Evolutionary conservation across 257 asterid genomes (phyloP).

Genomic region (Penstemon newberryi): DNA sequence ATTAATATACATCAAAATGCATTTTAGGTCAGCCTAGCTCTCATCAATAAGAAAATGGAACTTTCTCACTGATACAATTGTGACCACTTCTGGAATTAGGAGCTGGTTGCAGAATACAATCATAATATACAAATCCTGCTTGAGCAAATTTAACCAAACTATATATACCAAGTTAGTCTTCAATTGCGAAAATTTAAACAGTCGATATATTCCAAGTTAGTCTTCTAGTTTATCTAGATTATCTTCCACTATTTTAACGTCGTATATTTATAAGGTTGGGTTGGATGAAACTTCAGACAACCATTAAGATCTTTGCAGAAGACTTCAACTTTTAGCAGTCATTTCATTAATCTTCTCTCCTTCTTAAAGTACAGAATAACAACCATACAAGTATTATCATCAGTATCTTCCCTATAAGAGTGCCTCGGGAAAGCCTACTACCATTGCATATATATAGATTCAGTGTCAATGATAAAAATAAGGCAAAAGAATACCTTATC

Average conservation of each 20-base stretch:
- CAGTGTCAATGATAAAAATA: slow-evolving; percentile 23
- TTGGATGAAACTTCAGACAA: background rate
- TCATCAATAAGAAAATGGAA: slow-evolving; percentile 10
- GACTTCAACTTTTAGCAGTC: slow-evolving; percentile 17
- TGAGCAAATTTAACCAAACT: slow-evolving; percentile 5
- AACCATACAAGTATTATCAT: background rate
- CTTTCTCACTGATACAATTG: background rate
- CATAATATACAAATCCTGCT: slow-evolving; percentile 16
- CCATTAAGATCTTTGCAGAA: slow-evolving; percentile 6
- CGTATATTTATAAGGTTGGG: background rate
- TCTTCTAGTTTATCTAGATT: no score
- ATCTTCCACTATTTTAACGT: no score
- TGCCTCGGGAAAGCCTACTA: background rate
- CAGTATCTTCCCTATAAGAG: background rate
- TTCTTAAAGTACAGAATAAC: background rate
- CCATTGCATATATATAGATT: background rate
- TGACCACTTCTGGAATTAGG: slow-evolving; percentile 3
- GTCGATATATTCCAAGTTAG: background rate
- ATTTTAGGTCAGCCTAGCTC: slow-evolving; percentile 13
- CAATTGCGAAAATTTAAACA: background rate
- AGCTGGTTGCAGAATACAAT: slow-evolving; percentile 10
- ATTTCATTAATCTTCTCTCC: background rate
- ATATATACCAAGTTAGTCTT: slow-evolving; percentile 10
- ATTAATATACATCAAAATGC: slow-evolving; percentile 10
- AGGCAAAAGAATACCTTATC: slow-evolving; percentile 62